These are phyloP conservation scores for Ogataea ramenticola DNA, from an alignment of 805 yeast genomes.

Conservation along the genomic window DNA sequence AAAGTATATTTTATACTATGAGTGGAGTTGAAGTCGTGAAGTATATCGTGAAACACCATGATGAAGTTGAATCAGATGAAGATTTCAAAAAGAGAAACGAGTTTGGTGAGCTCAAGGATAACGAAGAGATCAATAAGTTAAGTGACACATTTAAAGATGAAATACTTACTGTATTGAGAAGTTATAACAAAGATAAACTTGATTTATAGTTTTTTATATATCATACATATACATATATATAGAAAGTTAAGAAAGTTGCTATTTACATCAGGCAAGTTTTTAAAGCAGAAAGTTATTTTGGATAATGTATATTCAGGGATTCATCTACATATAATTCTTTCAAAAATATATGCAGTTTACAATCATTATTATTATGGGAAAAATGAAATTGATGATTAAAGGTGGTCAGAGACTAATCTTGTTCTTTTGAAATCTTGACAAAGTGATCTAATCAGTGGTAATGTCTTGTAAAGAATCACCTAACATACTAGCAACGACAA, in stretches of 20 bases:
- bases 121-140: conserved; percentile 12
- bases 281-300: no score
- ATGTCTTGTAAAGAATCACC: conserved; percentile 28
- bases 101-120: conserved; percentile 12
- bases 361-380: no score
- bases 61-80: conserved; percentile 8
- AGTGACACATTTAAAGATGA: conserved; percentile 10
- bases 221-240: not conserved
- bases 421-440: not conserved
- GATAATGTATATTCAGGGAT: no score
- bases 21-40: conserved; percentile 9
- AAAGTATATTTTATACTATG: conserved; percentile 5
- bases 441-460: conserved; percentile 6
- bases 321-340: no score
- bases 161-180: not conserved
- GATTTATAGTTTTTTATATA: no score
- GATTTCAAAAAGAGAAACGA: conserved; percentile 15
- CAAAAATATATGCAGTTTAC: no score
- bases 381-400: no score
- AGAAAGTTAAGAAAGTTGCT: no score
- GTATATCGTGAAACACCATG: conserved; percentile 6
- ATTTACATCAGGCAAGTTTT: no score
- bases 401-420: no score
- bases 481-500: conserved; percentile 62
- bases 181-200: not conserved